Evolutionary conservation across 2,329 filamentous ascomycete genomes (phyloP), one percentile per base, ranked within the genome.

Genomic region (Nemania diffusa): DNA sequence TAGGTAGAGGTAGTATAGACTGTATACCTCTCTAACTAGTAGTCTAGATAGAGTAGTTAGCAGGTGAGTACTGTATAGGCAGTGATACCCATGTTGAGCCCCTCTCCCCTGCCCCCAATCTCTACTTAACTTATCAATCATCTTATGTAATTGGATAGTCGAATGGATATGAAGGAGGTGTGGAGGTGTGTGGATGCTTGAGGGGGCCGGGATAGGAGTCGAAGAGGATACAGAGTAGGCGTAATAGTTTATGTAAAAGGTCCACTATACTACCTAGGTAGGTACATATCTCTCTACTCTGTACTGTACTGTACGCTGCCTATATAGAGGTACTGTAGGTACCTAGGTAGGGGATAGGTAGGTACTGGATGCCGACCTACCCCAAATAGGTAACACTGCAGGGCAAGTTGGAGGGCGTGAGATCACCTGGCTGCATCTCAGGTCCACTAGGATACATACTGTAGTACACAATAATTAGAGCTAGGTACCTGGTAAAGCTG

Each of bases 121-220:
- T 17, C 9, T 20, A 40, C 37, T 15, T 22, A 22, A 50, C 7
- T 46, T 53, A 46, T 37, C 48, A 42, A 57, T 57, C 61, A 42
- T 42, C 29, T 57, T 52, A 63, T 40, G 61, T 63, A 57, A 63
- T 63, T 57, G 61, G 44, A 13, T 22, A 37, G 17, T n/a, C 24
- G 27, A 53, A 7, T 20, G 29, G 24, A 22, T 13, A 5, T 11
- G 29, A 20, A 17, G 27, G 51, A 34, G 15, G 17, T 20, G 51
- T 22, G 48, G 13, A 17, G 27, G 26, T 17, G 44, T 24, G n/a
- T 20, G 44, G 44, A 46, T 13, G 22, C n/a, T 4, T 15, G 11
- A 40, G 37, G n/a, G n/a, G n/a, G n/a, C n/a, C n/a, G n/a, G n/a
- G n/a, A n/a, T n/a, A n/a, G n/a, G n/a, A n/a, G n/a, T n/a, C n/a